phyloP scores from a whole-genome alignment of 2,329 filamentous ascomycete genomes.

The Akanthomyces dipterigenus region DNA sequence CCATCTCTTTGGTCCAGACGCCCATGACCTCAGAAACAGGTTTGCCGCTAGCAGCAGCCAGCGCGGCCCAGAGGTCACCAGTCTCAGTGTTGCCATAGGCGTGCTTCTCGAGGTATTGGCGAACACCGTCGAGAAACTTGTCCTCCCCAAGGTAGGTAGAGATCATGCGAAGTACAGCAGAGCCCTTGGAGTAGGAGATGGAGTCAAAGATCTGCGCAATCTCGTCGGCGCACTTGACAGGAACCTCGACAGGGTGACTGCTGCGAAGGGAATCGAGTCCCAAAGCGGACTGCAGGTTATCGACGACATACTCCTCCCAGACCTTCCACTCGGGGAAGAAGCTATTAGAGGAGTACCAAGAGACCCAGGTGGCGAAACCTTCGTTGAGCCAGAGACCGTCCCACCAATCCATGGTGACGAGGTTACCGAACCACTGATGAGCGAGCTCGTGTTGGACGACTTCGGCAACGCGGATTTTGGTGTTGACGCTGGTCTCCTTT shows the following conservation, averaged over 20 bases:
- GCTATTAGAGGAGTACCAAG: constrained; percentile 73
- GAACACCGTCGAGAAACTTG: constrained; percentile 83
- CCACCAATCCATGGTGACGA: constrained; percentile 99
- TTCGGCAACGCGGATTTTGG: constrained; percentile 89
- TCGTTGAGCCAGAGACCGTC: constrained; percentile 96
- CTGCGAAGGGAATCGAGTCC: constrained; percentile 85
- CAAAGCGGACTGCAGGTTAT: constrained; percentile 82
- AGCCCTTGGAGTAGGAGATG: constrained; percentile 96
- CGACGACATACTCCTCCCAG: constrained; percentile 91
- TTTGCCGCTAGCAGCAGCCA: constrained; percentile 85
- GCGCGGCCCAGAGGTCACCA: constrained; percentile 80
- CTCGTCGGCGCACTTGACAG: constrained; percentile 89
- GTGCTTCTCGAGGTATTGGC: constrained; percentile 88
- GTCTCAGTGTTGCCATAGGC: constrained; percentile 95
- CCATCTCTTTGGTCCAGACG: constrained; percentile 95
- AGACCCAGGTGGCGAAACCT: constrained; percentile 61
- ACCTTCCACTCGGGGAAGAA: constrained; percentile 99
- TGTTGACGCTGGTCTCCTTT: constrained; percentile 80
- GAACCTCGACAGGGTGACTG: constrained; percentile 94
- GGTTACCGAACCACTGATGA: constrained; percentile 97
- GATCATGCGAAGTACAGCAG: constrained; percentile 93
- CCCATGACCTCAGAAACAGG: constrained; percentile 86
- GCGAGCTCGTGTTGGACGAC: constrained; percentile 95
- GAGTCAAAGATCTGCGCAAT: constrained; percentile 98
- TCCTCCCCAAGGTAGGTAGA: constrained; percentile 93